phyloP scores from a whole-genome alignment of 1,284 basidiomycete species.

The Takashimella koratensis region DNA sequence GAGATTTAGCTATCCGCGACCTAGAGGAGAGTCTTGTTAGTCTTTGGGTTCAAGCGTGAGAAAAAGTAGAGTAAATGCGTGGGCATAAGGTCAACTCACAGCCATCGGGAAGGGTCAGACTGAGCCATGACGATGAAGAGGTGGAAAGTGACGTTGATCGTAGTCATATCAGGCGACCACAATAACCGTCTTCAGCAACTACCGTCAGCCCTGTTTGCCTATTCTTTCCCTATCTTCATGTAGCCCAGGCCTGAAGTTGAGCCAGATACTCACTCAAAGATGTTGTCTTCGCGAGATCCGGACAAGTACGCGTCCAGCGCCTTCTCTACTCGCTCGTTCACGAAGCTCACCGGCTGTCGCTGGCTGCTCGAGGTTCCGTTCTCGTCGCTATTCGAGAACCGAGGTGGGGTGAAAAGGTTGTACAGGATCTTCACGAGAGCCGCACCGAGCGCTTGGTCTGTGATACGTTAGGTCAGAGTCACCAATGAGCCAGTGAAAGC shows the following conservation, averaged over 20 bases:
- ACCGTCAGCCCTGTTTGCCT: background rate
- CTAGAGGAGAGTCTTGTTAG: slow-evolving; percentile 13
- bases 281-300: slow-evolving; percentile 47
- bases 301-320: slow-evolving; percentile 28
- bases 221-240: too few relatives aligned
- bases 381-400: too few relatives aligned
- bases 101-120: slow-evolving; percentile 61
- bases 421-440: slow-evolving; percentile 39
- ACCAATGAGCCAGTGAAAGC: background rate
- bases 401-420: slow-evolving; percentile 40
- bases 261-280: slow-evolving; percentile 61
- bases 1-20: background rate
- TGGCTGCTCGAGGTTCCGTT: too few relatives aligned
- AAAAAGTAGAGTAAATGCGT: slow-evolving; percentile 1
- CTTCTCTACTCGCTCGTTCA: slow-evolving; percentile 14
- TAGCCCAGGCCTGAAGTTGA: too few relatives aligned
- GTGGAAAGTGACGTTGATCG: slow-evolving; percentile 62
- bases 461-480: background rate
- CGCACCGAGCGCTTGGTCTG: slow-evolving; percentile 32
- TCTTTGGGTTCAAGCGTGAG: background rate
- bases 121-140: slow-evolving; percentile 56
- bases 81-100: slow-evolving; percentile 55
- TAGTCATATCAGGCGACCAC: slow-evolving; percentile 61
- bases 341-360: too few relatives aligned
- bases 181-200: slow-evolving; percentile 61